These are phyloP conservation scores for Penicillium sp. DNA, from an alignment of 2,329 filamentous ascomycete genomes.

Conservation along the genomic window DNA sequence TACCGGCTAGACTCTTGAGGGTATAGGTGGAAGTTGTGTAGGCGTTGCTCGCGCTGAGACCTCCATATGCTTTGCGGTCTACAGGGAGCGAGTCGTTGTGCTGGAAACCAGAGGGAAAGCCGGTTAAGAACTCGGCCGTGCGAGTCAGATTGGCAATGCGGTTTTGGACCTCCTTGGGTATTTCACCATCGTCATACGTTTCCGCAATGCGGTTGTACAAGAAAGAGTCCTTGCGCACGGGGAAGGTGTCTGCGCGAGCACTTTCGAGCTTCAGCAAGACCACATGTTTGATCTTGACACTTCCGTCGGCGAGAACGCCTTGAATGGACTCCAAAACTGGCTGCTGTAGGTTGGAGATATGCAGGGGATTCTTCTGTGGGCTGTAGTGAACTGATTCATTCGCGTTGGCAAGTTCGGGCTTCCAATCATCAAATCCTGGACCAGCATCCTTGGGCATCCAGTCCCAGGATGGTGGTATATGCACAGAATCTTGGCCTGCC, in stretches of 20 bases:
- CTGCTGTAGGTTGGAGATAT: conserved; percentile 39
- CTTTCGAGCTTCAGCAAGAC: conserved; percentile 46
- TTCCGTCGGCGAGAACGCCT: conserved; percentile 23
- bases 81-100: conserved; percentile 8
- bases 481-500: conserved; percentile 16
- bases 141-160: conserved; percentile 27
- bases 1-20: conserved; percentile 44
- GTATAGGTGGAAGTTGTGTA: conserved; percentile 47
- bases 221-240: conserved; percentile 40
- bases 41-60: conserved; percentile 43
- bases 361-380: conserved; percentile 39
- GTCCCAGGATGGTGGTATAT: conserved; percentile 12
- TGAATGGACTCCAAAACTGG: conserved; percentile 11
- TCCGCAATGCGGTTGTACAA: conserved; percentile 36
- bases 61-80: conserved; percentile 32
- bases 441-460: conserved; percentile 19
- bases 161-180: conserved; percentile 32
- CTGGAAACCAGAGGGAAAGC: conserved; percentile 19
- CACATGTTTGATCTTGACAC: conserved; percentile 44
- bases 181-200: conserved; percentile 32
- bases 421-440: conserved; percentile 25
- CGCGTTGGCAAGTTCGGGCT: neutral
- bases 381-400: conserved; percentile 29
- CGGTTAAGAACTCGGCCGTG: conserved; percentile 26
- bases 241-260: conserved; percentile 48